These are phyloP conservation scores for Fusarium citri DNA, from an alignment of 2,329 filamentous ascomycete genomes.

Conservation along the genomic window DNA sequence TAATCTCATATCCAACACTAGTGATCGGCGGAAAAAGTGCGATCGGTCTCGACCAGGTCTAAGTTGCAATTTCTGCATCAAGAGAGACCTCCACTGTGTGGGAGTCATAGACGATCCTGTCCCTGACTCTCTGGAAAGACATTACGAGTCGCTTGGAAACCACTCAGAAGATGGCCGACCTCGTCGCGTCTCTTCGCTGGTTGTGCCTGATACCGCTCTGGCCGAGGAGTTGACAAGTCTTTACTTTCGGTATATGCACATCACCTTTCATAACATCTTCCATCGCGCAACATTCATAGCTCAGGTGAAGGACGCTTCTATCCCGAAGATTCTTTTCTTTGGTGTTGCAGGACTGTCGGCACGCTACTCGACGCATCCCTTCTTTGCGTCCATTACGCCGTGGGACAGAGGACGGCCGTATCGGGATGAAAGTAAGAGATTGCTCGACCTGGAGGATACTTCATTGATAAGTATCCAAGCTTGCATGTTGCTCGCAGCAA, in stretches of 20 bases:
- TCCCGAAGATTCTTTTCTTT: constrained; percentile 4
- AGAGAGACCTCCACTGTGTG: constrained; percentile 2
- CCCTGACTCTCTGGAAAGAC: neutral
- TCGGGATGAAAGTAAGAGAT: constrained; percentile 1
- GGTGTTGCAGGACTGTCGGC: neutral
- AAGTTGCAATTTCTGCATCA: constrained; percentile 4
- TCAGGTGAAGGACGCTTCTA: neutral
- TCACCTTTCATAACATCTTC: constrained; percentile 9
- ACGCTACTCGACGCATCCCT: neutral
- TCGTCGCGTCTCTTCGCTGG: neutral
- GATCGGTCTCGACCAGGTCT: constrained; percentile 2
- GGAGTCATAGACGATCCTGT: neutral
- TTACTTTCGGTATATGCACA: constrained; percentile 11
- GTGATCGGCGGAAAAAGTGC: constrained; percentile 16
- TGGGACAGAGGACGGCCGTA: constrained; percentile 14
- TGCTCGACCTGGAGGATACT: constrained; percentile 8
- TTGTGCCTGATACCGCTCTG: constrained; percentile 4
- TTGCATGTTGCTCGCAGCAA: constrained; percentile 9
- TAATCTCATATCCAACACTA: neutral
- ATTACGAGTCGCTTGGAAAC: neutral
- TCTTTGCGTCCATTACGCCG: neutral
- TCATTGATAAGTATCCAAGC: constrained; percentile 7
- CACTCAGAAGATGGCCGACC: neutral
- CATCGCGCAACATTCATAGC: constrained; percentile 5
- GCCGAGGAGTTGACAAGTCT: constrained; percentile 5